Evolutionary conservation across 306 rosid species (phyloP).

Genomic region (Inga leiocalycina): DNA sequence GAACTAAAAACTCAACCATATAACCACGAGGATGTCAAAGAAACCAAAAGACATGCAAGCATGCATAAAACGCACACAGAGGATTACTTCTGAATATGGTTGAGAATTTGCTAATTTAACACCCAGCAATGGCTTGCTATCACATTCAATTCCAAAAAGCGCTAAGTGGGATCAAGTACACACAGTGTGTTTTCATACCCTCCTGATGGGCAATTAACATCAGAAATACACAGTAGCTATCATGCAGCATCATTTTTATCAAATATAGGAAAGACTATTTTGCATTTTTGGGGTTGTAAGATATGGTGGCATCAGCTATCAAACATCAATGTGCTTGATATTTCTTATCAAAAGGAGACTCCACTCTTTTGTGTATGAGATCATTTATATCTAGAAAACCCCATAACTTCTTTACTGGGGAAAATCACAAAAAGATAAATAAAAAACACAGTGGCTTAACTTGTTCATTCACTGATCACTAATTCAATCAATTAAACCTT

Average conservation of each 20-base stretch:
- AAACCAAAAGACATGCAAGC: not conserved
- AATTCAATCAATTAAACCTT: no score
- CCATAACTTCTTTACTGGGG: not conserved
- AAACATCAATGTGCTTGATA: not conserved
- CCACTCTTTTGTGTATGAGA: not conserved
- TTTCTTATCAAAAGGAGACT: not conserved
- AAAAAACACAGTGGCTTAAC: not conserved
- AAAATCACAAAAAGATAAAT: not conserved
- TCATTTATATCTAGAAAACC: not conserved
- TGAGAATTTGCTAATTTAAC: not conserved
- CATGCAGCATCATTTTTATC: not conserved
- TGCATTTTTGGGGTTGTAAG: not conserved
- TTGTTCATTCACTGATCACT: not conserved
- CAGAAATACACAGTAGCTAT: not conserved
- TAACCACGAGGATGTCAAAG: constrained; percentile 7
- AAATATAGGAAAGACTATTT: not conserved
- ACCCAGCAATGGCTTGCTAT: not conserved
- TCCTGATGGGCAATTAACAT: not conserved
- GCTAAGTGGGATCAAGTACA: not conserved
- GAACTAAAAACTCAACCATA: constrained; percentile 3
- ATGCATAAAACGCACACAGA: not conserved
- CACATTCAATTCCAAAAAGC: not conserved
- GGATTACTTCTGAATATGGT: not conserved
- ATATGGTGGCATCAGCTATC: not conserved
- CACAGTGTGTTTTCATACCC: not conserved